A percentile compares a stretch with the other conserved stretches of the same genome.
Conservation (phyloP, 1,284 basidiomycete genomes). For the Ceratobasidium sp. region DNA sequence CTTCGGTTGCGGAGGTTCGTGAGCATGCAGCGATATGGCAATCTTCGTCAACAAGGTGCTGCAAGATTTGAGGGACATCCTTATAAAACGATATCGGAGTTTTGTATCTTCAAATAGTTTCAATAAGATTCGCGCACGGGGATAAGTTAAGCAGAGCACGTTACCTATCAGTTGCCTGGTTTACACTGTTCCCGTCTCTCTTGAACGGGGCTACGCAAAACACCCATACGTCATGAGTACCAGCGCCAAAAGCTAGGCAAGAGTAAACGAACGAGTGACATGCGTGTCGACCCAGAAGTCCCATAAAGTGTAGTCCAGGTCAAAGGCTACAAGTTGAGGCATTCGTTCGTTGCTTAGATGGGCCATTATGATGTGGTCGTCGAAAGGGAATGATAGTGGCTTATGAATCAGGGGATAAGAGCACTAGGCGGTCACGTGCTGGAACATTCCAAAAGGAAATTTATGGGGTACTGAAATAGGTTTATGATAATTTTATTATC, state of each 20-base stretch:
- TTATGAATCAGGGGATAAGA: too few relatives aligned
- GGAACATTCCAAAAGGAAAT: too few relatives aligned
- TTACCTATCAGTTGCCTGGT: conserved; percentile 71
- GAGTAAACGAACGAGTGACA: conserved; percentile 55
- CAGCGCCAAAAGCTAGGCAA: conserved; percentile 46
- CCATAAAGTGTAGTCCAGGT: conserved; percentile 88
- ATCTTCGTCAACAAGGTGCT: conserved; percentile 60
- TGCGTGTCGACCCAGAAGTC: conserved; percentile 85
- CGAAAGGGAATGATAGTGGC: background rate
- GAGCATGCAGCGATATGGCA: conserved; percentile 79
- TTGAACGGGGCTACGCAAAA: conserved; percentile 64
- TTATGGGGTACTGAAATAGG: too few relatives aligned
- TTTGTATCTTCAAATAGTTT: conserved; percentile 63
- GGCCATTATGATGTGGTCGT: background rate
- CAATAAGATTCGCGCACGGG: too few relatives aligned
- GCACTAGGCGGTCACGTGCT: too few relatives aligned
- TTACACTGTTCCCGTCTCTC: conserved; percentile 62
- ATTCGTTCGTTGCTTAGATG: conserved; percentile 47
- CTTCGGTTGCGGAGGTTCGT: conserved; percentile 69
- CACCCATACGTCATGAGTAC: too few relatives aligned
- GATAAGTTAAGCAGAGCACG: too few relatives aligned
- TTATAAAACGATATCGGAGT: conserved; percentile 70
- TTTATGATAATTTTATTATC: too few relatives aligned
- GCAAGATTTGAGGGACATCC: conserved; percentile 79
- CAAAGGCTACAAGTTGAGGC: conserved; percentile 80